Evolutionary conservation across 352 stramenopile genomes (phyloP).

Genomic region (Phytopythium kandeliae): DNA sequence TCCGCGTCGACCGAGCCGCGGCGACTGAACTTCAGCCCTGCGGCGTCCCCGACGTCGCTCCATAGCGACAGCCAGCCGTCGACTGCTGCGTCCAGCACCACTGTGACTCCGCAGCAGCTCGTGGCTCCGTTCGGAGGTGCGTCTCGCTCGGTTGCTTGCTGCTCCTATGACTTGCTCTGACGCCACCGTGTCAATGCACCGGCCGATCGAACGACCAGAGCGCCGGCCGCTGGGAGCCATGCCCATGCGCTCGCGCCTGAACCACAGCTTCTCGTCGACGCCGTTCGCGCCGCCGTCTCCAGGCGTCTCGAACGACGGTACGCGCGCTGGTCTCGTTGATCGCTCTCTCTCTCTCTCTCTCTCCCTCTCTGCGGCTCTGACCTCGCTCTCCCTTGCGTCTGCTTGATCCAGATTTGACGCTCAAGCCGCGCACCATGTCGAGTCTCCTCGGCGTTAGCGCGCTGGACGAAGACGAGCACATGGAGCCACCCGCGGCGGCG

Average conservation of each 20-base stretch:
- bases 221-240: slow-evolving; percentile 35
- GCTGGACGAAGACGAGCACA: slow-evolving; percentile 16
- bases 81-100: slow-evolving; percentile 14
- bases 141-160: not conserved
- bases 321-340: not conserved
- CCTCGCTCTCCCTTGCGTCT: not conserved
- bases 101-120: slow-evolving; percentile 13
- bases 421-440: slow-evolving; percentile 29
- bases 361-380: not conserved
- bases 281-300: slow-evolving; percentile 17
- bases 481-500: slow-evolving; percentile 9
- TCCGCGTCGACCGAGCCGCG: slow-evolving; percentile 7
- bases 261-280: slow-evolving; percentile 35
- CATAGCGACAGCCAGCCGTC: slow-evolving; percentile 8
- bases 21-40: slow-evolving; percentile 5
- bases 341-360: not conserved
- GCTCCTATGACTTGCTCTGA: no score
- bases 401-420: slow-evolving; percentile 29
- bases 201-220: no score
- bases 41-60: slow-evolving; percentile 1
- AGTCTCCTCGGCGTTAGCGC: slow-evolving; percentile 10
- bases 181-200: no score
- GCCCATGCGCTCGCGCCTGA: slow-evolving; percentile 42
- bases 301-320: slow-evolving; percentile 35
- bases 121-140: slow-evolving; percentile 36